These are phyloP conservation scores for Zoysia pacifica DNA, from an alignment of 176 grass and related monocot species.

Conservation along the genomic window DNA sequence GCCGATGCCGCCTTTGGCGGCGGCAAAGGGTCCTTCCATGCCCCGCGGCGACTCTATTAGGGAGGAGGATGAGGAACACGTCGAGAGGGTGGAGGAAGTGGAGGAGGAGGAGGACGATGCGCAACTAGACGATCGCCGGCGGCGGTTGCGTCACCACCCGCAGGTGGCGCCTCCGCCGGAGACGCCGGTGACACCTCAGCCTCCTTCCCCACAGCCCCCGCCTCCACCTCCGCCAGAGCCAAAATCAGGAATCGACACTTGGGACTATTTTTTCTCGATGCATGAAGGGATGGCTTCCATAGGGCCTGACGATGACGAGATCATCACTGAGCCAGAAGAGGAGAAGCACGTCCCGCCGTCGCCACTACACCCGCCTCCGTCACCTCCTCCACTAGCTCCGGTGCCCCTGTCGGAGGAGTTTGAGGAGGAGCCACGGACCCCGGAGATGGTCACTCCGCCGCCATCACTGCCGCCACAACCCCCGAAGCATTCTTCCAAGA, in stretches of 20 bases:
- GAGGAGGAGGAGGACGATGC: constrained; percentile 54
- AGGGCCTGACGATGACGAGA: constrained; percentile 61
- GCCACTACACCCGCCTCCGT: constrained; percentile 51
- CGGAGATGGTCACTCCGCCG: constrained; percentile 54
- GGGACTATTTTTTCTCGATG: constrained; percentile 96
- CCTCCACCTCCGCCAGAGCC: constrained; percentile 43
- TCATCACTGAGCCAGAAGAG: constrained; percentile 41
- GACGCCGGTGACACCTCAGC: constrained; percentile 44
- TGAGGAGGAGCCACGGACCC: constrained; percentile 61
- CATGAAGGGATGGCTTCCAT: constrained; percentile 70
- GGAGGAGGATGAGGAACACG: constrained; percentile 64
- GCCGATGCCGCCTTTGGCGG: constrained; percentile 58
- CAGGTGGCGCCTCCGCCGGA: constrained; percentile 39
- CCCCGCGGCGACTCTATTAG: constrained; percentile 57
- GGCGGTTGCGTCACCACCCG: constrained; percentile 37
- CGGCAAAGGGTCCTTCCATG: constrained; percentile 37
- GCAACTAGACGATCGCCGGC: constrained; percentile 49
- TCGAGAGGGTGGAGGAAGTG: constrained; percentile 48
- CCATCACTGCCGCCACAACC: constrained; percentile 51
- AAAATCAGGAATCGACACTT: constrained; percentile 48
- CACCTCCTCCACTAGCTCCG: constrained; percentile 30
- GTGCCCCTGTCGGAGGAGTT: constrained; percentile 22
- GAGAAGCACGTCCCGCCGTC: constrained; percentile 48
- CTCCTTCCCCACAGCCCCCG: constrained; percentile 34
- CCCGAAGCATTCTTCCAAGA: constrained; percentile 46